Evolutionary conservation across 495 filamentous ascomycete species (phyloP), one percentile per base, ranked within the genome.

Genomic region (Massariosphaeria phaeospora): DNA sequence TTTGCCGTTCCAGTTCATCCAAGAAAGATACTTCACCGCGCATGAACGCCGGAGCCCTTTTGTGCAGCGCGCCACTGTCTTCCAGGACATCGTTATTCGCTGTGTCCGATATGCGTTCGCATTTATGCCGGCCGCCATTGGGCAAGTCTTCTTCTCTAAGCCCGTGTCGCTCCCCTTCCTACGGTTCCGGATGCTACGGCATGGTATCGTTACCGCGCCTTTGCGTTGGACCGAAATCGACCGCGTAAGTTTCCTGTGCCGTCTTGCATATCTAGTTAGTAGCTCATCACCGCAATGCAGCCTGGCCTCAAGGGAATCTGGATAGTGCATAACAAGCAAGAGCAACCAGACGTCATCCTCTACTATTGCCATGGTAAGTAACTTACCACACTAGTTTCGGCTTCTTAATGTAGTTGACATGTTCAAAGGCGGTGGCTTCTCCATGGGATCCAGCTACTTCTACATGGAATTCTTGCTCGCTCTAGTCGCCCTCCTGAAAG

Each of bases 391-490:
- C n/a, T n/a, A 39, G 29, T 39, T 17, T 15, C 7, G 11, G 29
- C 31, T 9, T 2, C 30, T n/a, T 12, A 40, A 13, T 29, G 3
- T 15, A 7, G 10, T 21, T 42, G 13, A 23, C 23, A 46, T 57
- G 13, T 52, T 26, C 2, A 15, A 8, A 83, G 81, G 83, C 17
- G 86, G 86, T 17, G 86, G 86, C 1, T 89, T 90, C 61, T 77
- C 79, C 1, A 85, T 91, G 83, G 86, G 86, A 26, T 85, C 84
- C 12, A 65, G 74, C 23, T 84, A 86, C 68, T 91, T 91, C 67
- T 91, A 91, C 66, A 77, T 90, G 18, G 86, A 91, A 66, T 89
- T 90, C 58, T 72, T 91, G 15, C 63, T 87, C 30, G 76, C 81
- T 23, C 86, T 80, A 81, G 60, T 82, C 13, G 74, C 68, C 35